Conservation (phyloP, 2,329 filamentous ascomycete species). For the Colletotrichum sp. region DNA sequence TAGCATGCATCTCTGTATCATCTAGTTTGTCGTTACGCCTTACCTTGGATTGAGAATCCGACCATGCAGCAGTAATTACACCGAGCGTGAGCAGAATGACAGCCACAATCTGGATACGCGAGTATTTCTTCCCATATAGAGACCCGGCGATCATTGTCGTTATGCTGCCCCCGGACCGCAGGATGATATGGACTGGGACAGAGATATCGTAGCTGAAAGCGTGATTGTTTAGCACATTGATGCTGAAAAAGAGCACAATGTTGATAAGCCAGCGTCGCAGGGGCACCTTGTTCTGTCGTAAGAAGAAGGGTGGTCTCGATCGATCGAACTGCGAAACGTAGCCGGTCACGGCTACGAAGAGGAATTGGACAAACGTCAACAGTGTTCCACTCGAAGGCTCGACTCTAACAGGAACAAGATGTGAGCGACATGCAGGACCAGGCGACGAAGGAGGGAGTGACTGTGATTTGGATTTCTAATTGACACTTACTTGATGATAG, state of each 20-base stretch:
- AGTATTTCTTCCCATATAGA: slow-evolving; percentile 84
- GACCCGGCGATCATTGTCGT: slow-evolving; percentile 94
- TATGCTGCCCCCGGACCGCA: slow-evolving; percentile 93
- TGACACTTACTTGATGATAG: slow-evolving; percentile 82
- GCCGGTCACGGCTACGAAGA: slow-evolving; percentile 80
- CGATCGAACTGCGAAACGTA: slow-evolving; percentile 77
- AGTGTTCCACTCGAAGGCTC: slow-evolving; percentile 86
- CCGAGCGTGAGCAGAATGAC: slow-evolving; percentile 85
- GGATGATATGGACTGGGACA: slow-evolving; percentile 94
- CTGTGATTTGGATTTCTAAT: neutral
- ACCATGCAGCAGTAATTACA: slow-evolving; percentile 87
- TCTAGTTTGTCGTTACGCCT: slow-evolving; percentile 19
- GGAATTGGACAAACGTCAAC: slow-evolving; percentile 87
- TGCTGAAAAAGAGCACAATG: slow-evolving; percentile 87
- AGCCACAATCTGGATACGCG: slow-evolving; percentile 77
- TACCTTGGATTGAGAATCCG: slow-evolving; percentile 86
- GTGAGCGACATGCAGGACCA: slow-evolving; percentile 14
- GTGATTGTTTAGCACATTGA: slow-evolving; percentile 97
- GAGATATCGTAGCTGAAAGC: slow-evolving; percentile 97
- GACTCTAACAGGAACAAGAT: slow-evolving; percentile 56
- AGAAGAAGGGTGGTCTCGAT: slow-evolving; percentile 70
- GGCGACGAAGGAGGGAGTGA: neutral
- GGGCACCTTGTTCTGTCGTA: slow-evolving; percentile 81
- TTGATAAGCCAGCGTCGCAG: slow-evolving; percentile 86
- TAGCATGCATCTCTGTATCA: neutral